These are phyloP conservation scores for Trypanosoma avium DNA, from an alignment of 208 protist genomes.

Conservation along the genomic window DNA sequence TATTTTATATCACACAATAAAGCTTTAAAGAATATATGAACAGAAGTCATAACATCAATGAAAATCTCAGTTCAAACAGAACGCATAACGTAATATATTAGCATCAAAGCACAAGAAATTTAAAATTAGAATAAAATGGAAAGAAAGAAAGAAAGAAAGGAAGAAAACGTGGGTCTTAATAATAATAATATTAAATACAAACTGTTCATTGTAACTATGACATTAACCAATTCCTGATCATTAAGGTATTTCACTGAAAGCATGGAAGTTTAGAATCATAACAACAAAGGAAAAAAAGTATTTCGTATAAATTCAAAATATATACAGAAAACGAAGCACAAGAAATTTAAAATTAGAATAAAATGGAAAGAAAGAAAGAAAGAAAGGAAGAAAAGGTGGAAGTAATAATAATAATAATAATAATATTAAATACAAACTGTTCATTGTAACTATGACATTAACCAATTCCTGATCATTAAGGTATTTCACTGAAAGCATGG, in stretches of 20 bases:
- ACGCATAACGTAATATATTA: slow-evolving; percentile 6
- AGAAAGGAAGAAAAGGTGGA: neutral
- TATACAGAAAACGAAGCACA: neutral
- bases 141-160: neutral
- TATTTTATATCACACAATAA: neutral
- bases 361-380: neutral
- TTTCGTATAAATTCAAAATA: too few species aligned
- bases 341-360: neutral
- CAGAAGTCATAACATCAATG: slow-evolving; percentile 21
- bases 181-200: too few species aligned
- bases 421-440: too few species aligned
- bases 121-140: neutral
- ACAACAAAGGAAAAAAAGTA: neutral
- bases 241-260: slow-evolving; percentile 23
- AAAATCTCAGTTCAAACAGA: slow-evolving; percentile 54
- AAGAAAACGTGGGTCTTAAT: too few species aligned
- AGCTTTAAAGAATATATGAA: too few species aligned
- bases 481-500: slow-evolving; percentile 26
- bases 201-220: slow-evolving; percentile 39
- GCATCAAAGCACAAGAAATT: neutral
- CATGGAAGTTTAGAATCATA: slow-evolving; percentile 27
- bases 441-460: slow-evolving; percentile 42
- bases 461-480: slow-evolving; percentile 24
- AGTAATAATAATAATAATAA: too few species aligned
- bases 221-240: slow-evolving; percentile 26